Evolutionary conservation across 2,329 filamentous ascomycete genomes (phyloP), one percentile per base, ranked within the genome.

Genomic region (Claviceps monticola): DNA sequence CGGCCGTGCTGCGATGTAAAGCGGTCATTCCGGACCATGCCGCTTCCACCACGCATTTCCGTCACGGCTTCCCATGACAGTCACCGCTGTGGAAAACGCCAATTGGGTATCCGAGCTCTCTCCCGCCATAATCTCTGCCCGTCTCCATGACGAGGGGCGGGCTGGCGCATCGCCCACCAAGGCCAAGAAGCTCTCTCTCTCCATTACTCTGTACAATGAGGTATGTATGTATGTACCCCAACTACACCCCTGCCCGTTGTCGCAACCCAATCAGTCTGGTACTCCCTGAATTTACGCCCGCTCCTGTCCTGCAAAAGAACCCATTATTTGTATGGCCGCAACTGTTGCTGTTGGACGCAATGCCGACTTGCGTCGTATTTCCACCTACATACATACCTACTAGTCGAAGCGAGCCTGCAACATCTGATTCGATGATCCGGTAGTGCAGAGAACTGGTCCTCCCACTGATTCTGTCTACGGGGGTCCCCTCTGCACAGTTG

Each of bases 331-430:
- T n/a, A 19, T 23, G 38, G 23, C 38, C 38, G 21, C 26, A 36
- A 42, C n/a, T 26, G 39, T 43, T 34, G 42, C 49, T 26, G 21
- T 34, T 41, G 42, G 43, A 46, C 23, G 36, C 21, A 42, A 46
- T 46, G 49, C 43, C 23, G 43, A 51, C 43, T 34, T 34, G 21
- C 26, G 49, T 46, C 36, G 49, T 46, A 51, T 44, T 51, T 37
- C 49, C 49, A 46, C 23, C 23, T 26, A 26, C 23, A 26, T 7
- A 26, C 23, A 26, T 26, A 26, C 23, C 5, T 19, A 19, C 42
- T 50, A 46, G 42, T 36, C 41, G 38, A 34, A 45, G 48, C 29
- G 26, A 23, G 48, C 48, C 48, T 50, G 41, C 48, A 45, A 37
- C 34, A 23, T 50, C 5, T 50, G 48, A 50, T 45, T 50, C 26